phyloP scores from a whole-genome alignment of 176 grass and related monocot species.

The Musa beccarii region DNA sequence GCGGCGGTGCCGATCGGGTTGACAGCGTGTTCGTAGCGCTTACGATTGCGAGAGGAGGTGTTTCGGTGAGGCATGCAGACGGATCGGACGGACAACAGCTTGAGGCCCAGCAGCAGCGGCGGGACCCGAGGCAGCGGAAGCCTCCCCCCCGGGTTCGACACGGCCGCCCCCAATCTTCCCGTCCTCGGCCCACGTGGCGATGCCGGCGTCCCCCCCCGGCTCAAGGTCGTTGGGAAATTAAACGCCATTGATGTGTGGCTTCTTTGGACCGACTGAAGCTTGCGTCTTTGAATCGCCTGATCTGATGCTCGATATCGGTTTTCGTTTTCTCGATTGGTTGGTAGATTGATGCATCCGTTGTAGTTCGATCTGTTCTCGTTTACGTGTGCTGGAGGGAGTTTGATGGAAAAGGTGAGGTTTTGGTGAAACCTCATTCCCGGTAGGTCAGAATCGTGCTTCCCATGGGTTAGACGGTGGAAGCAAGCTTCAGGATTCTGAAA shows the following conservation, averaged over 20 bases:
- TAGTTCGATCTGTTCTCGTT: neutral
- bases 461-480: neutral
- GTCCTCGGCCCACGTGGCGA: too few relatives aligned
- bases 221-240: conserved; percentile 43
- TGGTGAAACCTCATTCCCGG: neutral
- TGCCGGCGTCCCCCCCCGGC: neutral
- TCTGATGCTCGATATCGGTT: neutral
- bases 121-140: conserved; percentile 43
- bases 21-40: neutral
- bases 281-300: neutral
- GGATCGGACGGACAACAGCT: conserved; percentile 78
- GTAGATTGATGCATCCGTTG: neutral
- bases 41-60: neutral
- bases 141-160: conserved; percentile 40
- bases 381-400: neutral
- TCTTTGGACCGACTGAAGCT: conserved; percentile 14
- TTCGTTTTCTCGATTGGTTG: too few relatives aligned
- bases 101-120: conserved; percentile 72
- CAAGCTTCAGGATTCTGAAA: too few relatives aligned
- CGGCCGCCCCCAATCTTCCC: conserved; percentile 5
- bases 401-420: too few relatives aligned
- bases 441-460: neutral
- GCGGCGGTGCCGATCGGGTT: neutral
- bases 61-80: conserved; percentile 49
- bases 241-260: conserved; percentile 28